Base-by-base conservation (phyloP, 2,329 filamentous ascomycete genomes). In the Microcyclospora tardicrescens region DNA sequence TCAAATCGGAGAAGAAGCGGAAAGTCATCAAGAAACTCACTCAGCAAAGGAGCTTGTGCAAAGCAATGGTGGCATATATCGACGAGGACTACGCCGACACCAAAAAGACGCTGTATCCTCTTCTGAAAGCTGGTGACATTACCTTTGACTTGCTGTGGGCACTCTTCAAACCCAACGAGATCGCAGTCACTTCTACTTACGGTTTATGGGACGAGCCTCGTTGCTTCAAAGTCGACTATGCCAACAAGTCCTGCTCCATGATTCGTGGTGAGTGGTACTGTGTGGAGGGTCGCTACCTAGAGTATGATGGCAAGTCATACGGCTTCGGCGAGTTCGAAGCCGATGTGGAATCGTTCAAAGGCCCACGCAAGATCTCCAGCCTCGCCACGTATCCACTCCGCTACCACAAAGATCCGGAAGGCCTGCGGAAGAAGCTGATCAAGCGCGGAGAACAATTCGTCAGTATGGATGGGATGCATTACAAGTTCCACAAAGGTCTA, bases 121-220 rank as follows among this genome's bases (percentile, higher is more conserved):
- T 94, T 62, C 67, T 93, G 2, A 74, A 85, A 46, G 81, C 79
- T 27, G 84, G 84, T 8, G 77, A 85, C 33, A 93, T 93, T 56
- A 93, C 84, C 0, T 94, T 87, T 50, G 84, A 94, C 41, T 70
- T 93, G 2, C 66, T 93, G 1, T 93, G 86, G 86, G 84, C 85
- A 0, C 63, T 94, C 3, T 93, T 82, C 72, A 93, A 91, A 54
- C 86, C 86, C 0, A 83, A 85, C 51, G 85, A 83, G 0, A 73
- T 93, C 14, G 80, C 77, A 1, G 89, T 81, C 56, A 67, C 80
- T 0, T 74, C 76, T 0, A 89, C 83, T 0, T 93, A 93, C 45
- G 81, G 81, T 2, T 77, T 75, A 28, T 64, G 69, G 11, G 82
- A 89, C 30, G 79, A 91, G 50, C 82, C 84, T 2, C 75, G 84